These are phyloP conservation scores for Diaporthe citrichinensis DNA, from an alignment of 2,329 filamentous ascomycete genomes.

Conservation along the genomic window DNA sequence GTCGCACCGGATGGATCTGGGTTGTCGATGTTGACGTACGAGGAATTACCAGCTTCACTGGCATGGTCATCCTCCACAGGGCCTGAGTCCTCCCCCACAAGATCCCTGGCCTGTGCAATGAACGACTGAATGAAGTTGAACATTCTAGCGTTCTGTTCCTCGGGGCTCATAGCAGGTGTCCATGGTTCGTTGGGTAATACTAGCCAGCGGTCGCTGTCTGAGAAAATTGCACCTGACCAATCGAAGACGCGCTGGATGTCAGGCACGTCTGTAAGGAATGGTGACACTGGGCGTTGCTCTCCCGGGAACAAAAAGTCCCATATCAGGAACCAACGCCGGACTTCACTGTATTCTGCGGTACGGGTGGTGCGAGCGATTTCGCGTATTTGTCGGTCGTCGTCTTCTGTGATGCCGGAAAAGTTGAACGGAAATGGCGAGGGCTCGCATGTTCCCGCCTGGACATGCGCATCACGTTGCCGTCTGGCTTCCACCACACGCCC, in stretches of 20 bases:
- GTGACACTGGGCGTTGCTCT: neutral
- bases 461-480: neutral
- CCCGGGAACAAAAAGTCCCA: conserved; percentile 8
- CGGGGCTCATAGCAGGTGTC: neutral
- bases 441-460: neutral
- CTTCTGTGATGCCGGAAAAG: conserved; percentile 8
- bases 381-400: neutral
- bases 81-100: neutral
- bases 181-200: neutral
- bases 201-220: neutral
- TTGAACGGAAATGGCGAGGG: neutral
- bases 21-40: neutral
- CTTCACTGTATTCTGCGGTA: neutral
- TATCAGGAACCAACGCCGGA: conserved; percentile 6
- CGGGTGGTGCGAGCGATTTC: neutral
- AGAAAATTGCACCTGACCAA: neutral
- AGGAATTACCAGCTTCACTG: neutral
- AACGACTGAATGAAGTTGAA: neutral
- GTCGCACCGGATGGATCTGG: neutral
- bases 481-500: neutral
- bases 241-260: neutral
- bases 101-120: neutral
- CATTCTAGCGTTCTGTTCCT: neutral
- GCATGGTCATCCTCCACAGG: neutral
- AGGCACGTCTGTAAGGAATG: neutral